These are phyloP conservation scores for Rhodotorula sphaerocarpa DNA, from an alignment of 768 basidiomycete genomes.

Conservation along the genomic window DNA sequence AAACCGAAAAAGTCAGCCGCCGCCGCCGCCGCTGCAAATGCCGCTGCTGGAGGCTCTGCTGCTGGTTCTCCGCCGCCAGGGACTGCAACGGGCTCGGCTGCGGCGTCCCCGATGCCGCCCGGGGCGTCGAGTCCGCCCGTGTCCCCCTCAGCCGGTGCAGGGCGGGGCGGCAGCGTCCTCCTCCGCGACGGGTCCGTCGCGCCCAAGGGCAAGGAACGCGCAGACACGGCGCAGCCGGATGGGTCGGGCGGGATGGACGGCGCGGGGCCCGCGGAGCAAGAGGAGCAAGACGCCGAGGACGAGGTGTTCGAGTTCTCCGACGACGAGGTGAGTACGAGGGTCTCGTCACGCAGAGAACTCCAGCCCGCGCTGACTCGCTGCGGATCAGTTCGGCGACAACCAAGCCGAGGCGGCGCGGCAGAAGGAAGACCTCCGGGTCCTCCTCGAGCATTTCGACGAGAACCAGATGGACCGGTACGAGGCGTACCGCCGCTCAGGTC, in stretches of 20 bases:
- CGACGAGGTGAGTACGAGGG: conserved; percentile 31
- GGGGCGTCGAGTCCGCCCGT: background rate
- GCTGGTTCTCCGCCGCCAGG: background rate
- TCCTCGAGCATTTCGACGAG: conserved; percentile 79
- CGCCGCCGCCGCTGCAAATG: background rate
- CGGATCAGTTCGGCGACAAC: conserved; percentile 24
- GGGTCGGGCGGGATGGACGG: background rate
- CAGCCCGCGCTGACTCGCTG: background rate
- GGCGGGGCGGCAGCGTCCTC: background rate
- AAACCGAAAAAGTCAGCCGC: background rate
- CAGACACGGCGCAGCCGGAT: background rate
- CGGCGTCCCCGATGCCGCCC: background rate
- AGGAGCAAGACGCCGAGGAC: conserved; percentile 27
- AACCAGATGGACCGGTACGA: conserved; percentile 83
- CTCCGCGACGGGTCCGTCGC: background rate
- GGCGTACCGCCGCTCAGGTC: conserved; percentile 70
- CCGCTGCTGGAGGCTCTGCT: background rate
- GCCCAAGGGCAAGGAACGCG: conserved; percentile 1
- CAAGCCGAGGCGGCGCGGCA: conserved; percentile 25
- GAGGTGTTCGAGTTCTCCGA: conserved; percentile 28
- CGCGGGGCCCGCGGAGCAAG: background rate
- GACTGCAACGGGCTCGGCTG: background rate
- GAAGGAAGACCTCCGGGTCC: conserved; percentile 51
- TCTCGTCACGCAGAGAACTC: no score
- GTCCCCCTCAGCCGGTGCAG: background rate